A percentile compares a stretch with the other conserved stretches of the same genome.
These are phyloP conservation scores for Canna indica DNA, from an alignment of 176 grass and related monocot genomes.

Conservation along the genomic window DNA sequence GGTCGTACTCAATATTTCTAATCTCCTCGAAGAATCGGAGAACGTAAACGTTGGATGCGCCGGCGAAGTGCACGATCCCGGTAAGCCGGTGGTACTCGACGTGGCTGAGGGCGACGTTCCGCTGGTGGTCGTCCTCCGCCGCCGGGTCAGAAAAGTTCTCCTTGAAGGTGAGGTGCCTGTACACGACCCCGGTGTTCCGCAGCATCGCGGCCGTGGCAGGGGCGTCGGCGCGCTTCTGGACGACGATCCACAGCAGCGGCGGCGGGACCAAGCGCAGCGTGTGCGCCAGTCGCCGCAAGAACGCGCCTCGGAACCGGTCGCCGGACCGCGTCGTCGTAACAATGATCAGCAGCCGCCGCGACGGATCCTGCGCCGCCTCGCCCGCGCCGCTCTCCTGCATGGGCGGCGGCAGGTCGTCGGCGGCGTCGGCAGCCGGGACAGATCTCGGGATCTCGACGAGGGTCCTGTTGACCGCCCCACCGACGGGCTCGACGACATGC, in stretches of 20 bases:
- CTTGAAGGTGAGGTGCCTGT: constrained; percentile 31
- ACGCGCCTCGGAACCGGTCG: constrained; percentile 26
- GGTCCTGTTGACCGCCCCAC: background rate
- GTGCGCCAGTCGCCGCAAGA: constrained; percentile 61
- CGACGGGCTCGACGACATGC: background rate
- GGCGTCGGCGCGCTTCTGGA: constrained; percentile 49
- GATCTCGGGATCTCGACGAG: constrained; percentile 2
- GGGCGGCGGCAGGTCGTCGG: background rate
- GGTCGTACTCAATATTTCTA: constrained; percentile 31
- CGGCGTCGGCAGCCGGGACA: background rate
- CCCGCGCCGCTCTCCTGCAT: background rate
- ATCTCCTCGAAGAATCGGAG: constrained; percentile 36
- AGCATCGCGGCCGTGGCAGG: constrained; percentile 15
- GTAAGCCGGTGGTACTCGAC: constrained; percentile 32
- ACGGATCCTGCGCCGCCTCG: background rate
- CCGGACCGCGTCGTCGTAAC: constrained; percentile 14
- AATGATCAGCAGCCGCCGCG: constrained; percentile 6
- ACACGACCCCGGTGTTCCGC: constrained; percentile 22
- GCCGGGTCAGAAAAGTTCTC: constrained; percentile 19
- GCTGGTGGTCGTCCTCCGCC: constrained; percentile 20
- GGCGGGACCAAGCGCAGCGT: constrained; percentile 62
- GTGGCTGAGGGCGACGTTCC: constrained; percentile 35
- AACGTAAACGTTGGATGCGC: constrained; percentile 27
- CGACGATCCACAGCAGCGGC: constrained; percentile 82
- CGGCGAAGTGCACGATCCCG: constrained; percentile 35